Conservation (phyloP, 2,329 filamentous ascomycete genomes). For the Alternaria gaisen region DNA sequence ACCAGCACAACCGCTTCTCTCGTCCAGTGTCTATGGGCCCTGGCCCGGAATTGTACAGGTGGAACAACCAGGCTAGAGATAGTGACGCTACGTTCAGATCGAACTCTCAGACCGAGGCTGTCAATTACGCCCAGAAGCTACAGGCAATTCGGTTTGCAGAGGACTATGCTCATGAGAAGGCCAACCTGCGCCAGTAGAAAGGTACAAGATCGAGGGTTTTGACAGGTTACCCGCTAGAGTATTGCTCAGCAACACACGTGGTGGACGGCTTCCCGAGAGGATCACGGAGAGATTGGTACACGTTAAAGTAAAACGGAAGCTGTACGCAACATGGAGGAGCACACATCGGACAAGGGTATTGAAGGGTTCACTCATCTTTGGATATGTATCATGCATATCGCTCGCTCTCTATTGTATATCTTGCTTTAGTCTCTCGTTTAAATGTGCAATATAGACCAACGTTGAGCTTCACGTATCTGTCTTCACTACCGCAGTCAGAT, state of each 20-base stretch:
- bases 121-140: slow-evolving; percentile 6
- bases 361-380: too few relatives aligned
- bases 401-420: too few relatives aligned
- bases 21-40: slow-evolving; percentile 22
- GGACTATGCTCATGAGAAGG: too few relatives aligned
- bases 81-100: slow-evolving; percentile 10
- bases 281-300: too few relatives aligned
- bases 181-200: neutral
- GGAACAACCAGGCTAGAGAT: slow-evolving; percentile 11
- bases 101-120: neutral
- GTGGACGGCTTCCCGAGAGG: too few relatives aligned
- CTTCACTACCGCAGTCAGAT: neutral
- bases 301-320: too few relatives aligned
- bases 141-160: slow-evolving; percentile 1
- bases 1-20: slow-evolving; percentile 61
- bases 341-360: too few relatives aligned
- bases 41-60: slow-evolving; percentile 18
- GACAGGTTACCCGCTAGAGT: neutral
- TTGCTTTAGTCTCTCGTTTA: too few relatives aligned
- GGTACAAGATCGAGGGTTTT: neutral
- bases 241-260: neutral
- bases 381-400: too few relatives aligned
- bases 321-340: too few relatives aligned
- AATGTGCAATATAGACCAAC: slow-evolving; percentile 1
- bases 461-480: neutral